phyloP scores from a whole-genome alignment of 495 filamentous ascomycete genomes.

The Aspergillus sparsus region DNA sequence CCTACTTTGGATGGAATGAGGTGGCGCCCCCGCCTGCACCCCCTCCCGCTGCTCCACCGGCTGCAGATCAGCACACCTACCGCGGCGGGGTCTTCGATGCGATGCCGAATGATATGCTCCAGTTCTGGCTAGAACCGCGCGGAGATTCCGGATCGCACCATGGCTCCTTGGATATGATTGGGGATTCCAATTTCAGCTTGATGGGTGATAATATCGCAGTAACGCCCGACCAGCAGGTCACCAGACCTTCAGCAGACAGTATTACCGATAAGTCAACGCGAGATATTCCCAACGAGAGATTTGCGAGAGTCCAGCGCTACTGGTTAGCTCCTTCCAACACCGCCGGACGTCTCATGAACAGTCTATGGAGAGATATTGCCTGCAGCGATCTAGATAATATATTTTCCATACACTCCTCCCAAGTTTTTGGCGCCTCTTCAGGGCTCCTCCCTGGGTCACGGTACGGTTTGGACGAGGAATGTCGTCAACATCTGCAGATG shows the following conservation, averaged over 20 bases:
- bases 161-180: conserved; percentile 37
- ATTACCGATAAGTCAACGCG: conserved; percentile 31
- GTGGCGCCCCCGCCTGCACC: conserved; percentile 21
- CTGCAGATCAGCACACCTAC: conserved; percentile 27
- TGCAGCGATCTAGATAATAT: conserved; percentile 46
- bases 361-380: conserved; percentile 50
- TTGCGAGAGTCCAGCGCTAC: conserved; percentile 50
- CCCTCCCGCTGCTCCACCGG: background rate
- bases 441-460: conserved; percentile 40
- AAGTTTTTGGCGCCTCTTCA: conserved; percentile 24
- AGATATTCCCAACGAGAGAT: conserved; percentile 50
- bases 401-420: conserved; percentile 38
- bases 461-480: conserved; percentile 53
- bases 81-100: conserved; percentile 31
- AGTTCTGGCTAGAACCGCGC: conserved; percentile 44
- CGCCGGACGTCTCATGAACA: conserved; percentile 50
- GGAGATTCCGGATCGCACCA: conserved; percentile 40
- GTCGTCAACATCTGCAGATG: conserved; percentile 44
- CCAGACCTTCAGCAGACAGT: conserved; percentile 32
- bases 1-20: conserved; percentile 42
- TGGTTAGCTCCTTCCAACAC: conserved; percentile 49
- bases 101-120: conserved; percentile 41
- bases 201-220: conserved; percentile 31
- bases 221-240: conserved; percentile 27
- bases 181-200: conserved; percentile 34